Conservation (phyloP, 306 rosid genomes). For the Datisca glomerata region DNA sequence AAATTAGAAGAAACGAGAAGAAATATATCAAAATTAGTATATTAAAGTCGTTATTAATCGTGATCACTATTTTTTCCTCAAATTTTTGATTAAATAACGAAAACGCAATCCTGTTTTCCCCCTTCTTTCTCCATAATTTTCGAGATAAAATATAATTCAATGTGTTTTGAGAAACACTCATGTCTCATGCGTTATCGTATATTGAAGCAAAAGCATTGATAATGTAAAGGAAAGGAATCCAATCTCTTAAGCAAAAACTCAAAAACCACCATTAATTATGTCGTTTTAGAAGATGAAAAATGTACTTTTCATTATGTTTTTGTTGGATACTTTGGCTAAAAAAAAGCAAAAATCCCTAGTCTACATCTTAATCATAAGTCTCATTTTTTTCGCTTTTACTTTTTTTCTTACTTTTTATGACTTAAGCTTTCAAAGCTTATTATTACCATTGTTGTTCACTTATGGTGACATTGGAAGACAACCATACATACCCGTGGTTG, state of each 20-base stretch:
- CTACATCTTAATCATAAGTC: constrained; percentile 43
- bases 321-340: constrained; percentile 25
- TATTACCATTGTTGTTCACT: constrained; percentile 31
- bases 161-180: no score
- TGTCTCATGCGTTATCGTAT: constrained; percentile 16
- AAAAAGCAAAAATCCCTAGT: constrained; percentile 14
- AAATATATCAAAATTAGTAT: no score
- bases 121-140: no score
- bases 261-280: constrained; percentile 31
- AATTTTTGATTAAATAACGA: no score
- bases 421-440: constrained; percentile 31
- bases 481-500: constrained; percentile 40
- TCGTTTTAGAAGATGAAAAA: constrained; percentile 40
- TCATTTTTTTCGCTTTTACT: constrained; percentile 12
- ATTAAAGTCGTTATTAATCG: no score
- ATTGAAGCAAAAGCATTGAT: constrained; percentile 15
- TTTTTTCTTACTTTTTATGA: constrained; percentile 19
- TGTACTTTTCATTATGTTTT: constrained; percentile 26
- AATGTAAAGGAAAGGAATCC: constrained; percentile 29
- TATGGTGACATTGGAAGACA: constrained; percentile 43
- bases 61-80: no score
- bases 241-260: constrained; percentile 33
- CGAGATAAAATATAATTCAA: no score
- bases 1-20: no score
- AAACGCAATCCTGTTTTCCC: no score